phyloP scores from a whole-genome alignment of 768 basidiomycete genomes.

The Floccularia luteovirens region DNA sequence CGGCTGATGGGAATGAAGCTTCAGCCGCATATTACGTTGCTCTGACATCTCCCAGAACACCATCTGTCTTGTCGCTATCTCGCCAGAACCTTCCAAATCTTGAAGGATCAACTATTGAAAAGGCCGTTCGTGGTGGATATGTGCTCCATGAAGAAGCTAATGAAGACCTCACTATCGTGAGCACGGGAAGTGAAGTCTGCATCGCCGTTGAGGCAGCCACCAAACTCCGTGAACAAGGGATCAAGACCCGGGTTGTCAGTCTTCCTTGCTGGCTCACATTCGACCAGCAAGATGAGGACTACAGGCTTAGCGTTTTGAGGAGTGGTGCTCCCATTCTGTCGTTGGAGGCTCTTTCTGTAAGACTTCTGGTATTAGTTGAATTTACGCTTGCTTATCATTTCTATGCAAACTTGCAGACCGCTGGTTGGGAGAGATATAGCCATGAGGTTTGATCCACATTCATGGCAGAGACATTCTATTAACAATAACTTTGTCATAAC shows the following conservation, averaged over 20 bases:
- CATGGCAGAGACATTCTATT: conserved; percentile 6
- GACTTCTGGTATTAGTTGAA: conserved; percentile 5
- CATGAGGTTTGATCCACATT: conserved; percentile 50
- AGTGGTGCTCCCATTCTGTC: conserved; percentile 87
- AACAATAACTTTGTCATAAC: conserved; percentile 4
- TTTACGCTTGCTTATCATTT: conserved; percentile 2
- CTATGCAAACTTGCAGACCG: conserved; percentile 32
- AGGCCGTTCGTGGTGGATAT: conserved; percentile 80
- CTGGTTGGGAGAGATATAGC: conserved; percentile 85
- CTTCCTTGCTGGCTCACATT: conserved; percentile 89
- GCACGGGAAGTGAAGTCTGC: conserved; percentile 81
- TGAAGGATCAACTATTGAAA: conserved; percentile 80
- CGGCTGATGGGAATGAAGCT: conserved; percentile 96
- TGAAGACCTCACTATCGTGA: conserved; percentile 86
- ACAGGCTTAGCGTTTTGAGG: conserved; percentile 78
- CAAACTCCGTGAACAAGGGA: conserved; percentile 67
- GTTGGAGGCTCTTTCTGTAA: conserved; percentile 68
- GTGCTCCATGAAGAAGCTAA: conserved; percentile 74
- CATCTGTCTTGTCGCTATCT: conserved; percentile 78
- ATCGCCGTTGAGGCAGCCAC: conserved; percentile 85
- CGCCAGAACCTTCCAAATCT: conserved; percentile 93
- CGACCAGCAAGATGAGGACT: conserved; percentile 73
- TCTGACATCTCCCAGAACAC: conserved; percentile 65
- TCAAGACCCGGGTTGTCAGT: conserved; percentile 79
- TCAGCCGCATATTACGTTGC: conserved; percentile 85